Evolutionary conservation across 306 rosid species (phyloP).

Genomic region (Medicago arabica): DNA sequence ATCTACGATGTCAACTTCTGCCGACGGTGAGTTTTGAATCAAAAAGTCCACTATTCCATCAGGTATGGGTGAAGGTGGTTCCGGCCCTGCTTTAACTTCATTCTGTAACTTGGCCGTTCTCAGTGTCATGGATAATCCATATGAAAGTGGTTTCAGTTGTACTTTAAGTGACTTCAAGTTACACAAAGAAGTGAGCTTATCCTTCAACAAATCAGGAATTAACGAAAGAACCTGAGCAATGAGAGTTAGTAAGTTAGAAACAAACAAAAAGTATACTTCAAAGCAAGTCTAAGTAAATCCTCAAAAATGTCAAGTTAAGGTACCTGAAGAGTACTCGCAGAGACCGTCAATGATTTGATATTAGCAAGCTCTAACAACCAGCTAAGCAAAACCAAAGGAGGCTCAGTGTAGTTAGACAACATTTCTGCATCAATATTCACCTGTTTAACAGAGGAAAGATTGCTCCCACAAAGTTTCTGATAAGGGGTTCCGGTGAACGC

Average conservation of each 20-base stretch:
- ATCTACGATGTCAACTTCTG: slow-evolving; percentile 33
- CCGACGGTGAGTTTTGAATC: slow-evolving; percentile 45
- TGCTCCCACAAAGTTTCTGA: slow-evolving; percentile 24
- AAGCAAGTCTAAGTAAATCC: slow-evolving; percentile 3
- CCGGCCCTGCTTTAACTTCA: not conserved
- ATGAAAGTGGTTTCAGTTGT: slow-evolving; percentile 38
- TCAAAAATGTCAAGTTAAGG: not conserved
- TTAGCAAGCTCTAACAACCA: slow-evolving; percentile 29
- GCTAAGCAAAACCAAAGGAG: slow-evolving; percentile 38
- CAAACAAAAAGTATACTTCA: not conserved
- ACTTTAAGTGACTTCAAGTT: slow-evolving; percentile 30
- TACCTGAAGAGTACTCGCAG: slow-evolving; percentile 36
- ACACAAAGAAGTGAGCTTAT: slow-evolving; percentile 36
- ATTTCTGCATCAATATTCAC: slow-evolving; percentile 35
- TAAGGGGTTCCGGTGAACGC: slow-evolving; percentile 16
- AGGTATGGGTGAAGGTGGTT: slow-evolving; percentile 25
- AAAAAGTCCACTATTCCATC: slow-evolving; percentile 41
- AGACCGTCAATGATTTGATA: slow-evolving; percentile 28
- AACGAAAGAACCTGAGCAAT: slow-evolving; percentile 25
- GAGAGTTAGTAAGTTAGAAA: not conserved
- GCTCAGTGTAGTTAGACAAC: slow-evolving; percentile 7
- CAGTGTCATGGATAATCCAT: slow-evolving; percentile 31
- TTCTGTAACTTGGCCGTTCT: slow-evolving; percentile 34
- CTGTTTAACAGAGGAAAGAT: slow-evolving; percentile 35
- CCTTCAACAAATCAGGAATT: slow-evolving; percentile 27